Base-by-base conservation (phyloP, 1,139 yeast species). In the Arxiozyma slooffiae region DNA sequence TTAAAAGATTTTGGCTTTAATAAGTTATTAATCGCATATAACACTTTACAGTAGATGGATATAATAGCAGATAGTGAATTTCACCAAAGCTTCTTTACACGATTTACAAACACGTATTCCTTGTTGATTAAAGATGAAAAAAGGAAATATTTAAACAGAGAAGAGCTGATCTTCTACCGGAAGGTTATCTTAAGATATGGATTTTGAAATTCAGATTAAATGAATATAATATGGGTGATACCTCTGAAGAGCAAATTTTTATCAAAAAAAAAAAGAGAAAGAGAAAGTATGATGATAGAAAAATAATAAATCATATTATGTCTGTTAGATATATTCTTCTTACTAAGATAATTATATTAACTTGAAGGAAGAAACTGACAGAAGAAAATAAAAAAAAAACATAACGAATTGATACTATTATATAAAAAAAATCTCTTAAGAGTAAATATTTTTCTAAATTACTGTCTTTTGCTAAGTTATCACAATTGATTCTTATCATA, bases 11-110 rank as follows among this genome's bases (percentile, higher is more conserved):
- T 44, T 11, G 53, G 45, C 7, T 57, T 59, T 34, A 61, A 61
- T 43, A 53, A 39, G 26, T 52, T 60, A 53, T 24, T 55, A 26
- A 52, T 48, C 16, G 53, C 52, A n/a, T 48, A 47, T 26, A 57
- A 59, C 41, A 50, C 57, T 4, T 49, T 47, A 17, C 48, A 52
- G 14, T 51, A 56, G 8, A 58, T 54, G 53, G 48, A 49, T 24
- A 48, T 50, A 9, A 44, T 61, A 1, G 63, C 66, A 1, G 60
- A 61, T 48, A 59, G 53, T 22, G 58, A 55, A 42, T 55, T 61
- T 21, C 42, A 58, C 18, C 57, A 59, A 30, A 53, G 55, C 24
- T 38, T 50, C 36, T 53, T 60, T 23, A 50, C 45, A 22, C 51
- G 41, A 21, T 44, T 52, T 6, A 44, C 38, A 11, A 34, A 8